phyloP scores from a whole-genome alignment of 768 basidiomycete genomes.

The Rhodotorula paludigena region DNA sequence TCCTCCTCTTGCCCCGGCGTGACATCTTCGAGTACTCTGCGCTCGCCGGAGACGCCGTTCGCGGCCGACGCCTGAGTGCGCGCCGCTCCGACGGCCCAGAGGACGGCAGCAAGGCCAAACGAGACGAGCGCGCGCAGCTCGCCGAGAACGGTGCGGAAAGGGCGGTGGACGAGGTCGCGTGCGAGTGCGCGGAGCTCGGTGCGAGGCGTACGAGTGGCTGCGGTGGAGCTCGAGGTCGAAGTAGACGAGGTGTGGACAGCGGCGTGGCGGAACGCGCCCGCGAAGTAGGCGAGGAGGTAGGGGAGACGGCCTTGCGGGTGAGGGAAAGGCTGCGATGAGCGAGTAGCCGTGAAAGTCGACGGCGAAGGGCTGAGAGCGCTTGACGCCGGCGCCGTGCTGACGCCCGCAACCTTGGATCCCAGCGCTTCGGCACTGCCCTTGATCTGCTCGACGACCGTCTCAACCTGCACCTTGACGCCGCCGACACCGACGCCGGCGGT shows the following conservation, averaged over 20 bases:
- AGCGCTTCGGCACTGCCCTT: no score
- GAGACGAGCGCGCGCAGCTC: constrained; percentile 15
- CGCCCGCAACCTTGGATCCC: neutral
- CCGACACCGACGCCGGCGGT: neutral
- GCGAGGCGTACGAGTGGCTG: neutral
- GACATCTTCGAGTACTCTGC: neutral
- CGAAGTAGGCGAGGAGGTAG: constrained; percentile 21
- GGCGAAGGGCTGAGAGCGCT: neutral
- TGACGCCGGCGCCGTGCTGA: neutral
- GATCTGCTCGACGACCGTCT: neutral
- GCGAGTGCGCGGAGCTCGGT: constrained; percentile 6
- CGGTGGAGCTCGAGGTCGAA: no score
- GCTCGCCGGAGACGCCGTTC: neutral
- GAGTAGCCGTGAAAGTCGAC: neutral
- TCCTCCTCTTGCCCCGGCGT: neutral
- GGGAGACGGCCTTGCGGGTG: constrained; percentile 11
- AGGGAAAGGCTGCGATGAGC: neutral
- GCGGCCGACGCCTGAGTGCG: neutral
- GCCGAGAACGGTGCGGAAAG: constrained; percentile 8
- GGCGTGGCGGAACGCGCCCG: neutral
- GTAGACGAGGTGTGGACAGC: neutral
- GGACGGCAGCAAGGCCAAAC: constrained; percentile 8
- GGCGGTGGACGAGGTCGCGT: neutral
- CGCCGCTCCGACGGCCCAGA: constrained; percentile 7
- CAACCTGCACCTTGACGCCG: no score